Base-by-base conservation (phyloP, 1,284 basidiomycete genomes). In the Ceratobasidium sp. region DNA sequence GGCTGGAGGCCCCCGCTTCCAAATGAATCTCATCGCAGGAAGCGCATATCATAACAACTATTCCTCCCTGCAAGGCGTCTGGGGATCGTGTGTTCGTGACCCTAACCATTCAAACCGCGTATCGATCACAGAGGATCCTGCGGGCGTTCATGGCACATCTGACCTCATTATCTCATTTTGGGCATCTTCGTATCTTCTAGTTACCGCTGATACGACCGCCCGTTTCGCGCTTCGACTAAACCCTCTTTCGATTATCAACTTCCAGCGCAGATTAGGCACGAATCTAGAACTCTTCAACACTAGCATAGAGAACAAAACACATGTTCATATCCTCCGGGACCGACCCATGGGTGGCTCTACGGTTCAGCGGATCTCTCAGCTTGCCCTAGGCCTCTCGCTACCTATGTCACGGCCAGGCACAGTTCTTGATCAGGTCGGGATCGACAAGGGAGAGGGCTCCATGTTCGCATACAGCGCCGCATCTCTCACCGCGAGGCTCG, bases 301-400 rank as follows among this genome's bases (percentile, higher is more conserved):
- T 0, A 79, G 78, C 1, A 66, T 86, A 1, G 78, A 82, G 78
- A 84, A 87, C 75, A 78, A 81, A 57, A 70, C 80, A 6, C 80
- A 83, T 48, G 85, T 87, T 12, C 80, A 83, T 46, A 79, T 85
- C 17, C 62, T 84, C 3, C 84, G 83, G 0, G 83, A 83, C 50
- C 48, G 62, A 13, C 77, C 80, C 28, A 57, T 57, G 54, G 54
- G 2, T 13, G 26, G 38, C 1, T 26, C 42, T 79, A 3, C 77
- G 23, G 9, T 73, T 33, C 62, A 65, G 13, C 57, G 17, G 10
- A 40, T 33, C 0, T 46, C 56, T n/a, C 46, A 17, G 50, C 61
- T 64, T 44, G 42, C 42, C 2, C 23, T 66, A 13, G 64, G 46
- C 13, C 44, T 23, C 13, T 48, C 64, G 5, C 44, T 23, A 6